Evolutionary conservation across 768 basidiomycete species (phyloP).

Genomic region (Daedaleopsis nitida): DNA sequence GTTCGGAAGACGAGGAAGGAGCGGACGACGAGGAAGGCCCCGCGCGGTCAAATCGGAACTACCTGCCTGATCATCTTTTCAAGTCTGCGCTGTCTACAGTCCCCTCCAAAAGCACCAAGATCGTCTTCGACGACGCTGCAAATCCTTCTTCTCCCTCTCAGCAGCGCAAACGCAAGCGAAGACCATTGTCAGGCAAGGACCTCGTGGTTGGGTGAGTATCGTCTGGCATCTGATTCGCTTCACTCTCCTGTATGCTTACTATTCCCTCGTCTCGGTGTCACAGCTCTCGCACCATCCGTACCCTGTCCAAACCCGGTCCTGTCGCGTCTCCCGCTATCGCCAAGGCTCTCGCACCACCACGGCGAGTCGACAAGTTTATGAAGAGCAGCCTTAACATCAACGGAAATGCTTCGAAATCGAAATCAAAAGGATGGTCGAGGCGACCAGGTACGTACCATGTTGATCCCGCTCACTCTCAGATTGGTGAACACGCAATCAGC

Average conservation of each 20-base stretch:
- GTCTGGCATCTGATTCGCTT: too few relatives aligned
- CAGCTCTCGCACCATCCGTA: constrained; percentile 58
- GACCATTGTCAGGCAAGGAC: constrained; percentile 46
- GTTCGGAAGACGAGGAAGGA: constrained; percentile 9
- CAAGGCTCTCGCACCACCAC: constrained; percentile 46
- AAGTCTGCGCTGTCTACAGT: constrained; percentile 50
- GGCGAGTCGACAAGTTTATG: constrained; percentile 53
- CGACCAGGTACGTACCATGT: constrained; percentile 48
- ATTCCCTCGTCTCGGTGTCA: not conserved
- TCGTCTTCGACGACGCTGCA: constrained; percentile 12
- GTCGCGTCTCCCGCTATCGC: constrained; percentile 37
- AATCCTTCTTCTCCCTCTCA: constrained; percentile 24
- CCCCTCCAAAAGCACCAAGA: constrained; percentile 13
- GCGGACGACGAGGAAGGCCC: constrained; percentile 21
- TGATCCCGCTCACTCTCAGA: not conserved
- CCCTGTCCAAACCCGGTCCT: constrained; percentile 35
- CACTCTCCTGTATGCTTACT: too few relatives aligned
- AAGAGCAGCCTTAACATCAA: constrained; percentile 52
- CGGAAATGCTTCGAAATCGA: constrained; percentile 37
- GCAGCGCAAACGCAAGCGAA: constrained; percentile 25
- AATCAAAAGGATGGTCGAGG: constrained; percentile 57
- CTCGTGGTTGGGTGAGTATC: constrained; percentile 53
- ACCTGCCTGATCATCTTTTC: constrained; percentile 71
- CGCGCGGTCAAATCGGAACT: constrained; percentile 36
- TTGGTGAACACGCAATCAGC: constrained; percentile 33